Percentiles rank a stretch among this genome's conserved stretches.
Evolutionary conservation across 176 grass and related monocot species (phyloP).

Genomic region (Panicum miliaceum): DNA sequence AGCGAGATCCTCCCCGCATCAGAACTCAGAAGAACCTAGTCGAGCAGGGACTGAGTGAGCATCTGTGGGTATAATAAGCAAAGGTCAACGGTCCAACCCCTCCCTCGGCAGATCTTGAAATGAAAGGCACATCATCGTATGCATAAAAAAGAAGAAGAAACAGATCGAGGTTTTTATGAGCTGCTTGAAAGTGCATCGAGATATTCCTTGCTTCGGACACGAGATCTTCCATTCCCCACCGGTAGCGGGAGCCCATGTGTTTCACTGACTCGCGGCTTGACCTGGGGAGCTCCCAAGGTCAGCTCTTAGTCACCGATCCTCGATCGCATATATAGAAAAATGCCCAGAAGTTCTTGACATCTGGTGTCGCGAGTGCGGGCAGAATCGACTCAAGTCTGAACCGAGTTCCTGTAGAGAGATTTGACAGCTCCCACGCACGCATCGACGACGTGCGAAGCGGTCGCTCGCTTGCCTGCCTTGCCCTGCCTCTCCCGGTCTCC

Average conservation of each 20-base stretch:
- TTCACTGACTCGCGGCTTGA: neutral
- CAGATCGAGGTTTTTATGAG: neutral
- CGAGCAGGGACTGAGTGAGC: neutral
- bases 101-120: neutral
- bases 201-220: constrained; percentile 30
- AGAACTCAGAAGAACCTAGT: neutral
- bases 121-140: neutral
- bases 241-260: neutral
- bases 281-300: constrained; percentile 15
- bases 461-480: neutral
- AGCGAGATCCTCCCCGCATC: too few relatives aligned
- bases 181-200: constrained; percentile 1
- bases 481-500: too few relatives aligned
- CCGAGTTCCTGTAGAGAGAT: too few relatives aligned
- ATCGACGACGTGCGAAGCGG: neutral
- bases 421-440: neutral
- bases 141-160: too few relatives aligned
- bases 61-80: neutral
- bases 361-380: neutral
- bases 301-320: neutral
- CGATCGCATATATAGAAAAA: neutral
- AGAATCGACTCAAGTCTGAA: too few relatives aligned
- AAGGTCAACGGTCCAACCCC: neutral
- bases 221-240: neutral
- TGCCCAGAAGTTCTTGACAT: neutral